Base-by-base conservation (phyloP, 768 basidiomycete species). In the Kwoniella shandongensis region DNA sequence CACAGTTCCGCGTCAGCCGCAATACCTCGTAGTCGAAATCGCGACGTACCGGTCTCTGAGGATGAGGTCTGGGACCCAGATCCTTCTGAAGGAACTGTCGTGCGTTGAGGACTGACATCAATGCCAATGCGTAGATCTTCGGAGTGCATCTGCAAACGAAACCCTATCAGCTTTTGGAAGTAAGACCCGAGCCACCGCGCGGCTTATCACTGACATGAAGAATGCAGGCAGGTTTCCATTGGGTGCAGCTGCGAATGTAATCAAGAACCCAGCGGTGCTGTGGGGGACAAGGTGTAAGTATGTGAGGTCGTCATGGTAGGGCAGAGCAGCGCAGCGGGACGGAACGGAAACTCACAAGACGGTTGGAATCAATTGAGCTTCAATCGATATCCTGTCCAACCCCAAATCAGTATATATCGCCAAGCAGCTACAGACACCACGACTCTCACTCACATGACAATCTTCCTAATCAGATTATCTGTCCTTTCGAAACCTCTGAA, bases 341-440 rank as follows among this genome's bases (percentile, higher is more conserved):
- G n/a, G n/a, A n/a, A n/a, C n/a, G n/a, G n/a, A n/a, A 23, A 49
- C 55, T 49, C 23, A 57, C 55, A 57, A 57, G 13, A 50, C 30
- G 2, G 55, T 57, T 0, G 55, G 47, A 8, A 40, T 39, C 22
- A 42, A 23, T 35, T 50, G 55, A 38, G 55, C 45, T 44, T 57
- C 55, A 2, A 57, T 20, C 2, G 36, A 46, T 20, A 57, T 15
- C 8, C 55, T 57, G 12, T n/a, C n/a, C 17, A 23, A 42, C 6
- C 40, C n/a, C n/a, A 42, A 6, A 42, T 42, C n/a, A 42, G 40
- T 42, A n/a, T n/a, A n/a, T n/a, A n/a, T n/a, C n/a, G n/a, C n/a
- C n/a, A n/a, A n/a, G n/a, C n/a, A n/a, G n/a, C n/a, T n/a, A n/a
- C n/a, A n/a, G n/a, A n/a, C n/a, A n/a, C n/a, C n/a, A n/a, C n/a